Percentiles rank a stretch among this genome's conserved stretches.
Evolutionary conservation across 257 asterid species (phyloP).

Genomic region (Solanum pimpinellifolium): DNA sequence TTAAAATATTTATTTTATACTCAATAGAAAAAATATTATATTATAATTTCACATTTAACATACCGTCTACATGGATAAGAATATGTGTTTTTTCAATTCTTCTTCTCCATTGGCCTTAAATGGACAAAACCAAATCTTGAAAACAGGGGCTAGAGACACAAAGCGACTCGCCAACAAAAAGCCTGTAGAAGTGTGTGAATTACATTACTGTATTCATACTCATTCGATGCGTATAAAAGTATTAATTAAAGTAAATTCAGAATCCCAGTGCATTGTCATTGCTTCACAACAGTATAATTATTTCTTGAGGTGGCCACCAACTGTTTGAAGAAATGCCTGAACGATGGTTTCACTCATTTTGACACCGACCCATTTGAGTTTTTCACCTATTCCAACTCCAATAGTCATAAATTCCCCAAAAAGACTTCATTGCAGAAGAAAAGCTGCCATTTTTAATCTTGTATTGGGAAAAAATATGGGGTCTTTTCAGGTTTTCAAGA

Average conservation of each 20-base stretch:
- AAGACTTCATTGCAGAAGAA: not conserved
- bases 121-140: not conserved
- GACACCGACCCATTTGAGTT: conserved; percentile 9
- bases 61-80: not conserved
- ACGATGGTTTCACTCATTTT: conserved; percentile 43
- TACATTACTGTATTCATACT: not conserved
- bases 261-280: not conserved
- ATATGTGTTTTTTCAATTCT: not conserved
- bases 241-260: not conserved
- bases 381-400: conserved; percentile 3
- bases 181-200: not conserved
- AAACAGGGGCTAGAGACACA: not conserved
- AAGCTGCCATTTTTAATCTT: not conserved
- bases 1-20: not conserved
- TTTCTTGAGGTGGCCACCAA: not conserved
- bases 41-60: not conserved
- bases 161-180: not conserved
- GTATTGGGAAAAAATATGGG: not conserved
- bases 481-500: conserved; percentile 15
- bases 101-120: not conserved
- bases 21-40: too few species aligned
- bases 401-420: not conserved
- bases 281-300: not conserved
- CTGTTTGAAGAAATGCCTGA: conserved; percentile 70
- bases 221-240: not conserved